A percentile compares a stretch with the other conserved stretches of the same genome.
Conservation (phyloP, 768 basidiomycete species). For the Mycena epipterygia region DNA sequence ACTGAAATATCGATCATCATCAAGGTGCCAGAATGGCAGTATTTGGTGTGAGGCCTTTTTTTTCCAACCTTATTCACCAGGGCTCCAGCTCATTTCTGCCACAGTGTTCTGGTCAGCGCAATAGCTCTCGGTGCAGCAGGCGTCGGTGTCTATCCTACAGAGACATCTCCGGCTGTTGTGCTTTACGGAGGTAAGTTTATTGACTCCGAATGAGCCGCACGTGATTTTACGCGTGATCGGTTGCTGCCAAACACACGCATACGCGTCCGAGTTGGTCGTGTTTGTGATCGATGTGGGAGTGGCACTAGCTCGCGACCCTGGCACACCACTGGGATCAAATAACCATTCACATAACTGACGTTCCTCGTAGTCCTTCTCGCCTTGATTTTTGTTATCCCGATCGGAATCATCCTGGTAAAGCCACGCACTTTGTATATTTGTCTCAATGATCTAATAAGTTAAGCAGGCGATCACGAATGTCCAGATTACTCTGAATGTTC, state of each 20-base stretch:
- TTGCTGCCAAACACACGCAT: too few relatives aligned
- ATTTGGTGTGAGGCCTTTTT: conserved; percentile 42
- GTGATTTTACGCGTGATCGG: too few relatives aligned
- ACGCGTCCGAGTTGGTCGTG: too few relatives aligned
- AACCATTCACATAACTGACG: neutral
- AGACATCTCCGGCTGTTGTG: conserved; percentile 47
- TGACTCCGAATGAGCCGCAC: too few relatives aligned
- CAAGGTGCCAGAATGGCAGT: conserved; percentile 63
- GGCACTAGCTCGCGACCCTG: too few relatives aligned
- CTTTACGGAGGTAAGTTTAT: conserved; percentile 40
- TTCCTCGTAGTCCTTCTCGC: conserved; percentile 24
- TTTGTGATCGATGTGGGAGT: too few relatives aligned
- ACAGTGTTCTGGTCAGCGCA: conserved; percentile 41
- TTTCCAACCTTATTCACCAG: neutral
- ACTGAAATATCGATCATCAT: too few relatives aligned
- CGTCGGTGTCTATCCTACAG: conserved; percentile 47
- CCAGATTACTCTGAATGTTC: conserved; percentile 51
- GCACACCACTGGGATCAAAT: too few relatives aligned
- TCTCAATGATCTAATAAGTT: neutral
- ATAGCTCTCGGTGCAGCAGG: conserved; percentile 47
- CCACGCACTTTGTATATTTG: neutral
- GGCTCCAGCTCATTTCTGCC: neutral
- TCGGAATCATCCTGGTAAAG: conserved; percentile 46
- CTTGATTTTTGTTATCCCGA: conserved; percentile 44
- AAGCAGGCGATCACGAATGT: conserved; percentile 49